Evolutionary conservation across 805 yeast genomes (phyloP).

Genomic region (Candida parachauliodes): DNA sequence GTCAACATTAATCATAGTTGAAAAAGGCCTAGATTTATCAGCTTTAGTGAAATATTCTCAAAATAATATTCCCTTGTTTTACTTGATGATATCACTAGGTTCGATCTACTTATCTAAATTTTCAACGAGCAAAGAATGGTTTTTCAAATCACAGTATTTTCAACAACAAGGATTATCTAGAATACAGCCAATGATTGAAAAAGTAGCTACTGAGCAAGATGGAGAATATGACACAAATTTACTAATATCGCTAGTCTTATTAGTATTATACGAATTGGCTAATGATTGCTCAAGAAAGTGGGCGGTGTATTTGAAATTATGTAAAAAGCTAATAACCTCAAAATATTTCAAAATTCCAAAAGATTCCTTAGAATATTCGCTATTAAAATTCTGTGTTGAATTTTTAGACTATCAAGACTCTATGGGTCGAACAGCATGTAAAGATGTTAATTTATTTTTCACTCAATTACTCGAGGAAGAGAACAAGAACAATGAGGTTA

Average conservation of each 20-base stretch:
- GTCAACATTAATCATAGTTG: conserved; percentile 14
- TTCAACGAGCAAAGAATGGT: conserved; percentile 15
- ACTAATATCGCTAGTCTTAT: conserved; percentile 18
- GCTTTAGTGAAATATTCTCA: conserved; percentile 24
- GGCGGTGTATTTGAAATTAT: conserved; percentile 17
- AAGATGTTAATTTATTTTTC: conserved; percentile 21
- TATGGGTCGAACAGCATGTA: conserved; percentile 28
- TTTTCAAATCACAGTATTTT: conserved; percentile 13
- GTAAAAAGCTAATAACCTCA: conserved; percentile 17
- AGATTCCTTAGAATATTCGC: conserved; percentile 16
- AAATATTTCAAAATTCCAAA: conserved; percentile 16
- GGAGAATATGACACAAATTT: conserved; percentile 13
- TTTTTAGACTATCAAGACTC: conserved; percentile 23
- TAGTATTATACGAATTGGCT: conserved; percentile 24
- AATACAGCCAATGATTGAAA: conserved; percentile 10
- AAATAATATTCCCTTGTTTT: conserved; percentile 18
- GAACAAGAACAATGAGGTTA: conserved; percentile 4
- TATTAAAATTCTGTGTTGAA: conserved; percentile 21
- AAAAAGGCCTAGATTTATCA: conserved; percentile 21
- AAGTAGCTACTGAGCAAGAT: conserved; percentile 3
- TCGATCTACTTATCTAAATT: conserved; percentile 21
- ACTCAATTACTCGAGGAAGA: conserved; percentile 12
- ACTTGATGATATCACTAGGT: conserved; percentile 23
- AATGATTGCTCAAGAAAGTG: conserved; percentile 23
- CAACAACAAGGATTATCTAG: conserved; percentile 15